Percentiles rank a stretch among this genome's conserved stretches.
Evolutionary conservation across 2,329 filamentous ascomycete species (phyloP).

Genomic region (Ophioceras dolichostomum): DNA sequence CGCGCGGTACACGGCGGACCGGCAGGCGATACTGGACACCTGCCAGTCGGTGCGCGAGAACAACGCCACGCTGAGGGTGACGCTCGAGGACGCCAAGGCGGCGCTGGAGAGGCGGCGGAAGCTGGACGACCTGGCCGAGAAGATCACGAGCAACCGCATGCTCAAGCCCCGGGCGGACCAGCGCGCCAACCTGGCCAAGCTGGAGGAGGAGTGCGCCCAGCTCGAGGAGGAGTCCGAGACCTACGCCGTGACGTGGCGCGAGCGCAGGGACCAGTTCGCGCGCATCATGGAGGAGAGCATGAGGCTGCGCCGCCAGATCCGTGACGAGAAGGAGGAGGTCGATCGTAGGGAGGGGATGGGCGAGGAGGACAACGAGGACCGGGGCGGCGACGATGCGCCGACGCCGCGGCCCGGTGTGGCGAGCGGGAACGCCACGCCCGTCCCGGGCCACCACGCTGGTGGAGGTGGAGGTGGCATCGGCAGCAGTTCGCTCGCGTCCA

Average conservation of each 20-base stretch:
- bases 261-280: conserved; percentile 76
- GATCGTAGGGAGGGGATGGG: conserved; percentile 77
- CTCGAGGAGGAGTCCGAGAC: conserved; percentile 73
- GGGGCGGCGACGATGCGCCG: conserved; percentile 12
- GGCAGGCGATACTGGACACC: conserved; percentile 64
- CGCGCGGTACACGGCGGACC: conserved; percentile 70
- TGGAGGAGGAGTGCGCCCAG: conserved; percentile 80
- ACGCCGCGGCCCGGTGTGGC: conserved; percentile 37
- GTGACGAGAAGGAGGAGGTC: conserved; percentile 91
- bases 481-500: conserved; percentile 7
- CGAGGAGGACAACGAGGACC: conserved; percentile 39
- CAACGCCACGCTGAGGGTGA: conserved; percentile 58
- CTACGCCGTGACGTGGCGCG: conserved; percentile 73
- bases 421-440: conserved; percentile 38
- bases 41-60: conserved; percentile 67
- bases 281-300: conserved; percentile 86
- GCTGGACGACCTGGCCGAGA: conserved; percentile 80
- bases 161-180: conserved; percentile 80
- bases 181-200: conserved; percentile 60
- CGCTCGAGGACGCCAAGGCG: conserved; percentile 64
- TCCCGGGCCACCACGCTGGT: not conserved
- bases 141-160: conserved; percentile 70
- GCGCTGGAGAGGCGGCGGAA: conserved; percentile 68
- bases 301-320: conserved; percentile 71
- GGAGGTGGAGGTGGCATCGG: not conserved